Base-by-base conservation (phyloP, 148 eudicot genomes). In the Talinum fruticosum region DNA sequence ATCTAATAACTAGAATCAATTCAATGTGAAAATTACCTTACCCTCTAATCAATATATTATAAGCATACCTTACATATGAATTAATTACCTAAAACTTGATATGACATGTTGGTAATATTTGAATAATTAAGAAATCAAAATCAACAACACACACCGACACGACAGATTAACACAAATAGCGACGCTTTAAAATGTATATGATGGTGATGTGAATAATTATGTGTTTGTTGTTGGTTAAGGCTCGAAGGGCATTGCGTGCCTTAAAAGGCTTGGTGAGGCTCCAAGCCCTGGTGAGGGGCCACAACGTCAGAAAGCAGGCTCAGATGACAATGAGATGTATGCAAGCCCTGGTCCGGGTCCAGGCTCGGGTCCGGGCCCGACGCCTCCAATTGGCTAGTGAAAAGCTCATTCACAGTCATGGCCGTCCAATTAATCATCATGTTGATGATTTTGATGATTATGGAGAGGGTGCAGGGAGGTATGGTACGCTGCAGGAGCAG, bases 251-350 rank as follows among this genome's bases (percentile, higher is more conserved):
- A 5, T 87, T 96, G 85, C 91, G 97, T 72, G 99, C 99, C 30
- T 75, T 96, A 76, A 96, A 93, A 84, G 99, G 99, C 38, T 77
- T 96, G 82, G 99, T 96, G 69, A 91, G 97, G 84, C 85, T 96
- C 54, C 99, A 96, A 83, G 99, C 99, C 23, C 81, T 96, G 23
- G 99, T 96, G 30, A 93, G 99, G 90, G 99, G 99, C 6, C 97
- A 96, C 79, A 90, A 87, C 32, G 99, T 96, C 72, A 83, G 99
- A 23, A 96, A 91, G 81, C 99, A 96, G 74, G 97, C 99, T 37
- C 99, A 96, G 71, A 91, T 93, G 94, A 96, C 99, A 7, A 93
- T 96, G 99, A 84, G 94, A 66, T 93, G 99, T 79, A 96, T 93
- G 99, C 99, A 96, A 81, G 94, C 99, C 13, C 80, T 96, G 36